These are phyloP conservation scores for Fusarium sp. DNA, from an alignment of 2,329 filamentous ascomycete genomes.

Conservation along the genomic window DNA sequence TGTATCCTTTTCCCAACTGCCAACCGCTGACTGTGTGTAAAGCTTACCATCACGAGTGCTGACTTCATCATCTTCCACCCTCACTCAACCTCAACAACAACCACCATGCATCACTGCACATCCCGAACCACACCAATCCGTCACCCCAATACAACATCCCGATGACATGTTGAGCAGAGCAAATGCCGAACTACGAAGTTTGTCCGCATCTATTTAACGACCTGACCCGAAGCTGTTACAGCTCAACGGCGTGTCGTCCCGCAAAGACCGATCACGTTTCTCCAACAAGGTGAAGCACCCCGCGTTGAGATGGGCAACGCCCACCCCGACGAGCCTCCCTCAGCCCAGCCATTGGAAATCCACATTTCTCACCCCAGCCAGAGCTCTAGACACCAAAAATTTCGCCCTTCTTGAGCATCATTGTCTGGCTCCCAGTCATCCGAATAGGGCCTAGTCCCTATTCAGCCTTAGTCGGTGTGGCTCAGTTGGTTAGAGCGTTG, in stretches of 20 bases:
- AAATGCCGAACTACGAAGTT: conserved; percentile 33
- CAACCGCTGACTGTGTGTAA: not conserved
- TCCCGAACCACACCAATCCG: conserved; percentile 19
- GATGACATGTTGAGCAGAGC: not conserved
- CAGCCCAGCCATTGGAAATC: not conserved
- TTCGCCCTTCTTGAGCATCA: not conserved
- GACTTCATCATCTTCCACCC: not conserved
- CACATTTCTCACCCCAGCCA: not conserved
- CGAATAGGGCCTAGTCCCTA: conserved; percentile 19
- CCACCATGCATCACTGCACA: not conserved
- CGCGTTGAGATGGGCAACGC: conserved; percentile 4
- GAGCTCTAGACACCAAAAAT: not conserved
- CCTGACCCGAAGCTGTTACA: conserved; percentile 18
- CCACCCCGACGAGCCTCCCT: not conserved
- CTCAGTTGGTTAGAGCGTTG: conserved; percentile 25
- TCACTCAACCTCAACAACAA: not conserved
- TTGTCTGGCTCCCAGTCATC: conserved; percentile 5
- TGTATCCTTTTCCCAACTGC: not conserved
- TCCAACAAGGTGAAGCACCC: conserved; percentile 9
- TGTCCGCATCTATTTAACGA: conserved; percentile 26
- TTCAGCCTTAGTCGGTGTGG: conserved; percentile 26
- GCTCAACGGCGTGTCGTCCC: conserved; percentile 20
- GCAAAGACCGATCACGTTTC: conserved; percentile 37
- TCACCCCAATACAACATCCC: not conserved
- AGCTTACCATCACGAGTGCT: not conserved